Percentiles rank a stretch among this genome's conserved stretches.
Evolutionary conservation across 2,329 filamentous ascomycete species (phyloP).

Genomic region (Chrysoporthe austroafricana): DNA sequence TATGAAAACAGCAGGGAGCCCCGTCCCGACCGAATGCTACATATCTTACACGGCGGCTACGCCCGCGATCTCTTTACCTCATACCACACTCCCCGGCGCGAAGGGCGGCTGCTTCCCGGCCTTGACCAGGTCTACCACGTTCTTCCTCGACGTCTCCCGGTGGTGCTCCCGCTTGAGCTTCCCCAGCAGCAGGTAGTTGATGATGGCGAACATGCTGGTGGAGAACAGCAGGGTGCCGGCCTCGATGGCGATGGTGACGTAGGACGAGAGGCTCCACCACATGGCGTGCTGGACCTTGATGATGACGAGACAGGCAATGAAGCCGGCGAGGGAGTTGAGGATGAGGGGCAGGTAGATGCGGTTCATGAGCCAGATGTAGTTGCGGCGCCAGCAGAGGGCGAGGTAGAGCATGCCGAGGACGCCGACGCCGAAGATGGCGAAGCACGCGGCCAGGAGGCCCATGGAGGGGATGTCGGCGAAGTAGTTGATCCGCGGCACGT

Average conservation of each 20-base stretch:
- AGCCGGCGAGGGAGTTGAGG: slow-evolving; percentile 53
- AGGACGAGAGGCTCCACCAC: slow-evolving; percentile 48
- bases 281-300: slow-evolving; percentile 53
- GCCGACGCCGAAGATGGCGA: slow-evolving; percentile 47
- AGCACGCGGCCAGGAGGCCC: slow-evolving; percentile 47
- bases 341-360: slow-evolving; percentile 51
- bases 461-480: slow-evolving; percentile 28
- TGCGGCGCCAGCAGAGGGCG: slow-evolving; percentile 48
- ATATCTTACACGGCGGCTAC: background rate
- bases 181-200: slow-evolving; percentile 38
- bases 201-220: slow-evolving; percentile 36
- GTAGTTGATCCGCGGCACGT: slow-evolving; percentile 9
- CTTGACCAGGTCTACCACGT: slow-evolving; percentile 19
- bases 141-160: slow-evolving; percentile 23
- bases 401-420: slow-evolving; percentile 46
- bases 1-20: background rate
- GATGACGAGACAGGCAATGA: slow-evolving; percentile 53
- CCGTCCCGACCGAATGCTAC: background rate
- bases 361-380: slow-evolving; percentile 60
- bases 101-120: slow-evolving; percentile 28
- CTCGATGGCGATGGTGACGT: slow-evolving; percentile 45
- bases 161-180: slow-evolving; percentile 38
- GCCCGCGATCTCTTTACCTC: slow-evolving; percentile 9
- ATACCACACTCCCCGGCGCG: slow-evolving; percentile 36
- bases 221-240: slow-evolving; percentile 36